Base-by-base conservation (phyloP, 805 yeast genomes). In the Isabelozyma heimii region DNA sequence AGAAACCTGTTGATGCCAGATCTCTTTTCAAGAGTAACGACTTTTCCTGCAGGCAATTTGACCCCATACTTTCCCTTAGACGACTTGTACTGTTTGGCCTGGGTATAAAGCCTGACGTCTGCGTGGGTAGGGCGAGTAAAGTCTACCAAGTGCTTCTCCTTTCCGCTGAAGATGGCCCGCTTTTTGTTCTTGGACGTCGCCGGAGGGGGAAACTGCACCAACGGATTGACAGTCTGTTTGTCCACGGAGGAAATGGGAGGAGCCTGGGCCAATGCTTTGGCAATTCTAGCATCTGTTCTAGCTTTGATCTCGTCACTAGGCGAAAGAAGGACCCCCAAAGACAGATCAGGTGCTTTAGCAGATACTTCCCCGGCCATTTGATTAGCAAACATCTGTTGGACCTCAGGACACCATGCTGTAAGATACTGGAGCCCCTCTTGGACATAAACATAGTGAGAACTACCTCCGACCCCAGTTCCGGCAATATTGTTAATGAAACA, bases 351-450 rank as follows among this genome's bases (percentile, higher is more conserved):
- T 13, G 52, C 51, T 3, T 42, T 41, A 14, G 33, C 24, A 20
- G 24, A 6, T 20, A 3, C 24, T 8, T 40, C 46, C 13, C 46
- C 43, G 2, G 44, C 45, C 16, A 40, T 49, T 40, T 47, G 44
- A 16, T 53, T 47, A 45, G 48, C 60, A 20, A 57, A 45, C 47
- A 66, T 40, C 5, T 44, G 24, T 4, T 54, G 55, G n/a, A 70
- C 52, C 44, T 70, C 74, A 6, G 73, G 70, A 47, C 65, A 58
- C 74, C 75, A 70, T 7, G 57, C 53, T 20, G 53, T 54, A 42
- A 72, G 54, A 42, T 67, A 69, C 24, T 54, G 45, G 42, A 73
- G 57, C 1, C 67, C 76, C 26, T 55, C 60, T 47, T 63, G 58
- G 35, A 62, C 52, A 49, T 68, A 71, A 27, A 47, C 50, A 48